Percentiles rank a stretch among this genome's conserved stretches.
These are phyloP conservation scores for Aspergillus incahuasiensis DNA, from an alignment of 495 filamentous ascomycete species.

Conservation along the genomic window DNA sequence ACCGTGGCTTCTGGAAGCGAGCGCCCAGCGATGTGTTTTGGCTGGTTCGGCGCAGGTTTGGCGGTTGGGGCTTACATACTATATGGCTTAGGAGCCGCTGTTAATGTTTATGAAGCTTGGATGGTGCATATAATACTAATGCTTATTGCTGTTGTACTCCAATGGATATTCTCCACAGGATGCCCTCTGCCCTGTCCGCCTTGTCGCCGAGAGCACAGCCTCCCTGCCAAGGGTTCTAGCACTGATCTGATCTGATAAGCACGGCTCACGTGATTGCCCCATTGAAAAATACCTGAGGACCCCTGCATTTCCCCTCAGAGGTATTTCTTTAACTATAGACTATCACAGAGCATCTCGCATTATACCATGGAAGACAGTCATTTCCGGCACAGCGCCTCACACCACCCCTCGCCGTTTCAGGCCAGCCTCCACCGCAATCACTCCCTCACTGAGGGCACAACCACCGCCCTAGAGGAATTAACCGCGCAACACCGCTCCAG, in stretches of 20 bases:
- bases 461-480: slow-evolving; percentile 33
- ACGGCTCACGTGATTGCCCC: neutral
- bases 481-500: slow-evolving; percentile 29
- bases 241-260: slow-evolving; percentile 12
- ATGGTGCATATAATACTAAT: slow-evolving; percentile 6
- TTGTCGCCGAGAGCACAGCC: too few species aligned
- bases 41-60: slow-evolving; percentile 2
- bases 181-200: too few species aligned
- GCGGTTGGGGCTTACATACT: neutral
- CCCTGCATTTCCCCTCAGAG: too few species aligned
- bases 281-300: too few species aligned
- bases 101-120: slow-evolving; percentile 2
- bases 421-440: slow-evolving; percentile 8
- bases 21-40: neutral
- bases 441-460: slow-evolving; percentile 18
- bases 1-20: neutral
- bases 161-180: too few species aligned
- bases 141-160: too few species aligned
- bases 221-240: neutral
- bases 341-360: neutral
- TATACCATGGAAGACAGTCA: slow-evolving; percentile 35
- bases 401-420: slow-evolving; percentile 24
- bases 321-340: too few species aligned
- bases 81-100: neutral
- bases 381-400: slow-evolving; percentile 36